Evolutionary conservation across 2,329 filamentous ascomycete species (phyloP), one percentile per base, ranked within the genome.

Genomic region (Dactylellina sp.): DNA sequence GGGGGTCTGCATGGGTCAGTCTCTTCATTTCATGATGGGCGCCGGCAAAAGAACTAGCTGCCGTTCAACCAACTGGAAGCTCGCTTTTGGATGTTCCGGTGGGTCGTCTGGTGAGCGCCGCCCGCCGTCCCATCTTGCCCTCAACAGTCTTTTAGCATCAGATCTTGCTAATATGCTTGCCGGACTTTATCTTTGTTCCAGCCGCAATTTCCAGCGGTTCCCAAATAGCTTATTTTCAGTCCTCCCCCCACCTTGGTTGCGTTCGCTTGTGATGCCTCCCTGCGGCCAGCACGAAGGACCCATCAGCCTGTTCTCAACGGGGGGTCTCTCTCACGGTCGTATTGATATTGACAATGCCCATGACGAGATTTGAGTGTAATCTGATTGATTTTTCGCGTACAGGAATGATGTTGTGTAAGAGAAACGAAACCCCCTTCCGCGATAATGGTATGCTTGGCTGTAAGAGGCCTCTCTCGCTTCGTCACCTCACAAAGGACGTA

Each of bases 71-170:
- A 65, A 57, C 50, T 65, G 61, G 61, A 65, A 65, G 61, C 62
- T 52, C 46, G 11, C 39, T 25, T 37, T 37, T 60, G 9, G 9
- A 56, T n/a, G n/a, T n/a, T n/a, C n/a, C n/a, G 22, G 63, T 68
- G 63, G 63, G 53, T 60, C 63, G 39, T 32, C 55, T 59, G 64
- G 64, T 70, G 64, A 70, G 64, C 64, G 64, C 64, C 64, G 63
- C 63, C 56, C 53, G 47, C 64, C 56, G 49, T 70, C 64, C 55
- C 52, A 68, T 68, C 63, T 68, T 68, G 32, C 32, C 62, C 64
- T 60, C 63, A 59, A 68, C 53, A 59, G 62, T 55, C 35, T n/a
- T n/a, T n/a, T n/a, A n/a, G n/a, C 9, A 39, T 12, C 52, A 56
- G 52, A 56, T 56, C 35, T 42, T 35, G 52, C 42, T 56, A 24